Evolutionary conservation across 345 rosid genomes (phyloP).

Genomic region (Citrus mangshanensis): DNA sequence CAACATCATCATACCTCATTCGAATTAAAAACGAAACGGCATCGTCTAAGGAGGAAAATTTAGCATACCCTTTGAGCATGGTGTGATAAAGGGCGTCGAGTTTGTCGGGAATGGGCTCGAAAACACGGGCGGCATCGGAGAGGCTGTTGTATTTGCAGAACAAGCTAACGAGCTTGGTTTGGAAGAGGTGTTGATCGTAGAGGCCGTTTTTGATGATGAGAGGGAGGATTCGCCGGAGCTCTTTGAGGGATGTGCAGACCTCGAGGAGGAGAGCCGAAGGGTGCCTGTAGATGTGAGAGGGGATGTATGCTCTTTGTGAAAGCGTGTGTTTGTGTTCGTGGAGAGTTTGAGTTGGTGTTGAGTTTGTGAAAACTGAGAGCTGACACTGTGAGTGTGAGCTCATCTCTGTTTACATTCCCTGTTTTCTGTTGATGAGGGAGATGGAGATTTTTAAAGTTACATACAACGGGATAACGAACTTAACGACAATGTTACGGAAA

Average conservation of each 20-base stretch:
- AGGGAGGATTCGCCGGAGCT: slow-evolving; percentile 65
- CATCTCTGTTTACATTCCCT: slow-evolving; percentile 14
- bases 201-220: slow-evolving; percentile 64
- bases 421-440: background rate
- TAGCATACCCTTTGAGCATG: slow-evolving; percentile 77
- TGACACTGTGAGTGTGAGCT: slow-evolving; percentile 12
- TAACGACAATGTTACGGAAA: background rate
- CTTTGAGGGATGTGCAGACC: slow-evolving; percentile 49
- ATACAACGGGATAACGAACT: background rate
- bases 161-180: slow-evolving; percentile 78
- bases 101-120: slow-evolving; percentile 55
- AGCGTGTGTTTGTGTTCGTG: slow-evolving; percentile 27
- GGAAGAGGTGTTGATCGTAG: slow-evolving; percentile 51
- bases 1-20: slow-evolving; percentile 59
- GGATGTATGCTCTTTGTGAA: slow-evolving; percentile 55
- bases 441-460: too few relatives aligned
- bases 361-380: slow-evolving; percentile 17
- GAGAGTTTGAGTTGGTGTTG: background rate
- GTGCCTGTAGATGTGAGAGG: slow-evolving; percentile 66
- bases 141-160: slow-evolving; percentile 67
- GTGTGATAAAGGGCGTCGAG: slow-evolving; percentile 70
- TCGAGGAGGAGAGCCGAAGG: slow-evolving; percentile 77
- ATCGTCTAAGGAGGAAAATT: slow-evolving; percentile 41
- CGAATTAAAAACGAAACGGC: slow-evolving; percentile 50
- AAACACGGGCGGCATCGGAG: slow-evolving; percentile 65